Percentiles rank a stretch among this genome's conserved stretches.
Evolutionary conservation across 805 yeast species (phyloP).

Genomic region (Kuraishia capsulata): DNA sequence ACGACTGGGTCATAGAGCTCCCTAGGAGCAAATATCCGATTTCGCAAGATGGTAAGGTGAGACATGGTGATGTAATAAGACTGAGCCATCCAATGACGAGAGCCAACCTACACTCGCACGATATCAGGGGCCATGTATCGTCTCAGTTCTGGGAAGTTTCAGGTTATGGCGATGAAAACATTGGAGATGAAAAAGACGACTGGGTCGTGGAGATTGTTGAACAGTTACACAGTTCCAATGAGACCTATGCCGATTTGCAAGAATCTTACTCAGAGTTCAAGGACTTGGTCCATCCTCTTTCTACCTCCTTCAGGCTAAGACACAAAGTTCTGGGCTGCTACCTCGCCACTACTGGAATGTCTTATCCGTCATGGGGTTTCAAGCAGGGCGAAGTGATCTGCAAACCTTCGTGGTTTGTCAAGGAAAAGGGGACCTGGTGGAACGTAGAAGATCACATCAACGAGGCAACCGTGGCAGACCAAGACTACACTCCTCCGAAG

Average conservation of each 20-base stretch:
- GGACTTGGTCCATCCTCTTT: slow-evolving; percentile 60
- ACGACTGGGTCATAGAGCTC: slow-evolving; percentile 49
- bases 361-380: slow-evolving; percentile 96
- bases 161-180: slow-evolving; percentile 56
- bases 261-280: slow-evolving; percentile 41
- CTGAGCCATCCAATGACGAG: slow-evolving; percentile 53
- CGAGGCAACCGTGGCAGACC: slow-evolving; percentile 28
- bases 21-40: slow-evolving; percentile 31
- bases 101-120: slow-evolving; percentile 66
- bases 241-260: slow-evolving; percentile 16
- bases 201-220: slow-evolving; percentile 68
- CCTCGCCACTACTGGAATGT: slow-evolving; percentile 71
- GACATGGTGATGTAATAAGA: slow-evolving; percentile 55
- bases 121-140: slow-evolving; percentile 52
- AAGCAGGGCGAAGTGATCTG: slow-evolving; percentile 88
- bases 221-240: slow-evolving; percentile 26
- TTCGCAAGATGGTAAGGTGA: slow-evolving; percentile 35
- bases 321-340: slow-evolving; percentile 70
- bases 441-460: slow-evolving; percentile 65
- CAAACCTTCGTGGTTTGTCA: slow-evolving; percentile 36
- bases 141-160: slow-evolving; percentile 48
- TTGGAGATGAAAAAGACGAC: slow-evolving; percentile 69
- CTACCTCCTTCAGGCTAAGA: slow-evolving; percentile 73
- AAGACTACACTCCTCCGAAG: slow-evolving; percentile 29
- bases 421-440: slow-evolving; percentile 72